These are phyloP conservation scores for Mortierella claussenii DNA, from an alignment of 192 early-diverging fungal species.

Conservation along the genomic window DNA sequence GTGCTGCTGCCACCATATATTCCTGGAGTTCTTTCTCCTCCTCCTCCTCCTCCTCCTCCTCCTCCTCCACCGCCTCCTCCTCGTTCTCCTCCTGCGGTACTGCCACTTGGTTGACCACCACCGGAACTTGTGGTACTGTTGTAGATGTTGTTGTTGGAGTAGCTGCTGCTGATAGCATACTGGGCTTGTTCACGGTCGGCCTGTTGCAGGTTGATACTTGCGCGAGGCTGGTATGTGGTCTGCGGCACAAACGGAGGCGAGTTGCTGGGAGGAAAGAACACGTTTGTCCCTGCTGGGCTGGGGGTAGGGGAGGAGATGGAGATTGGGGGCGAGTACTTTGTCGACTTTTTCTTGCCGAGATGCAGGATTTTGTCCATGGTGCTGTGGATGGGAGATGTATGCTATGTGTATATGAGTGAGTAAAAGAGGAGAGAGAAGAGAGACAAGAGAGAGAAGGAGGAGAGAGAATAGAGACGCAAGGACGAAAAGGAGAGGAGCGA, in stretches of 20 bases:
- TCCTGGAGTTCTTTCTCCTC: no score
- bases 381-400: background rate
- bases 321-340: constrained; percentile 41
- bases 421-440: background rate
- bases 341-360: constrained; percentile 49
- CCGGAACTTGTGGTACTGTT: background rate
- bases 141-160: constrained; percentile 5
- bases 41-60: no score
- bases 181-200: constrained; percentile 17
- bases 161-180: constrained; percentile 18
- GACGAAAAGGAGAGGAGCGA: no score
- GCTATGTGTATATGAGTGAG: no score
- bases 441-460: background rate
- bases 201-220: constrained; percentile 31
- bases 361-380: constrained; percentile 50
- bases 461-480: constrained; percentile 1
- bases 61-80: background rate
- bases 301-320: constrained; percentile 45
- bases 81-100: background rate
- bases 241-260: constrained; percentile 30
- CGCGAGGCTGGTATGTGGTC: constrained; percentile 43
- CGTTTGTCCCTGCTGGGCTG: constrained; percentile 21
- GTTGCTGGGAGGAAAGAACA: constrained; percentile 25
- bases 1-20: no score
- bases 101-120: background rate